Conservation (phyloP, 2,329 filamentous ascomycete species). For the Magnaporthiopsis incrustans region DNA sequence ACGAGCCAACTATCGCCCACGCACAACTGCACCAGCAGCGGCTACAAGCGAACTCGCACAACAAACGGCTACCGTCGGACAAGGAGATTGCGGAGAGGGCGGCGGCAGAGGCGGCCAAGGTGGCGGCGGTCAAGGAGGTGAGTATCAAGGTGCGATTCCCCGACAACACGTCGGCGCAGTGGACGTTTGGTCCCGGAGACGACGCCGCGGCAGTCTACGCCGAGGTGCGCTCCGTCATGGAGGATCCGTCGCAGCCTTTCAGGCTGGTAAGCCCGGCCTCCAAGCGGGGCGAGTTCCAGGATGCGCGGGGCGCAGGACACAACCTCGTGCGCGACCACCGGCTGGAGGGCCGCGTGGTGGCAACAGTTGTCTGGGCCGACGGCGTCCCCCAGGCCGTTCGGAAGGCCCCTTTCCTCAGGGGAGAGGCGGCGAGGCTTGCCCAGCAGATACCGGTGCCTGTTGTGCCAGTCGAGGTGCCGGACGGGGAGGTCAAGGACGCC, state of each 20-base stretch:
- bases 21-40: constrained; percentile 66
- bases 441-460: constrained; percentile 59
- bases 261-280: constrained; percentile 57
- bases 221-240: constrained; percentile 66
- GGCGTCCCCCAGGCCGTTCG: constrained; percentile 48
- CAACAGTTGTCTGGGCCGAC: constrained; percentile 70
- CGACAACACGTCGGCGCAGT: constrained; percentile 71
- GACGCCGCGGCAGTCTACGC: constrained; percentile 66
- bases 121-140: constrained; percentile 59
- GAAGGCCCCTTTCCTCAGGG: constrained; percentile 50
- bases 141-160: constrained; percentile 79
- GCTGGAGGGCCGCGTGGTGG: constrained; percentile 60
- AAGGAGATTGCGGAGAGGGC: constrained; percentile 68
- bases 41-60: constrained; percentile 54
- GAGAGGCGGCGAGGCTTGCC: constrained; percentile 51
- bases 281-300: constrained; percentile 31
- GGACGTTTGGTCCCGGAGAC: constrained; percentile 59
- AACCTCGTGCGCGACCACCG: constrained; percentile 66
- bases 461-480: constrained; percentile 29
- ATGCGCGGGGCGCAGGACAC: constrained; percentile 37
- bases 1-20: constrained; percentile 66
- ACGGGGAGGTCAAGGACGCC: constrained; percentile 23
- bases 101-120: constrained; percentile 54
- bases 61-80: constrained; percentile 74
- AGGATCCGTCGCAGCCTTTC: constrained; percentile 57